Evolutionary conservation across 2,329 filamentous ascomycete genomes (phyloP).

Genomic region (Chrysoporthe austroafricana): DNA sequence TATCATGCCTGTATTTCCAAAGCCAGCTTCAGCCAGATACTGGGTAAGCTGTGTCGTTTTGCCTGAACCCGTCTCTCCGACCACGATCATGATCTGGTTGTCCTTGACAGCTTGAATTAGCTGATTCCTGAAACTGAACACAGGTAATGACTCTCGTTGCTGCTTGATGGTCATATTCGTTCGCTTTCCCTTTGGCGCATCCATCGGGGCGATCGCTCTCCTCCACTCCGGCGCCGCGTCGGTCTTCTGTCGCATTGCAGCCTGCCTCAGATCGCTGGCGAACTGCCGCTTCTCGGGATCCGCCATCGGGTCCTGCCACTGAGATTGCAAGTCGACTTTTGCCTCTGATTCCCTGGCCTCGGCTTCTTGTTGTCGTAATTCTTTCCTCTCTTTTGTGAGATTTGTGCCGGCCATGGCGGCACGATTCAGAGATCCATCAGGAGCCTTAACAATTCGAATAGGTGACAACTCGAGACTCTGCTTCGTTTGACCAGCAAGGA

Average conservation of each 20-base stretch:
- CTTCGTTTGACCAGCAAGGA: slow-evolving; percentile 93
- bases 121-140: slow-evolving; percentile 85
- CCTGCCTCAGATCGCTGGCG: slow-evolving; percentile 79
- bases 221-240: slow-evolving; percentile 93
- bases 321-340: slow-evolving; percentile 81
- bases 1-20: slow-evolving; percentile 84
- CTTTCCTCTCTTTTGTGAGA: slow-evolving; percentile 86
- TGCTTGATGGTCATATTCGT: slow-evolving; percentile 94
- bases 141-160: slow-evolving; percentile 86
- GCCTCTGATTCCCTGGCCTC: slow-evolving; percentile 77
- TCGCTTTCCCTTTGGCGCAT: slow-evolving; percentile 80
- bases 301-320: slow-evolving; percentile 98
- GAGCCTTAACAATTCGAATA: slow-evolving; percentile 95
- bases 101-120: slow-evolving; percentile 84
- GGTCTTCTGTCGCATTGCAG: slow-evolving; percentile 61
- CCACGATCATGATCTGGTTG: slow-evolving; percentile 92
- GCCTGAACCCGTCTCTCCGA: slow-evolving; percentile 95
- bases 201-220: slow-evolving; percentile 76
- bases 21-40: slow-evolving; percentile 90
- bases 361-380: slow-evolving; percentile 84
- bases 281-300: slow-evolving; percentile 84
- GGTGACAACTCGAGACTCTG: slow-evolving; percentile 93
- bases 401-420: slow-evolving; percentile 92
- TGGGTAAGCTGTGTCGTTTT: slow-evolving; percentile 98
- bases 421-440: slow-evolving; percentile 96